phyloP scores from a whole-genome alignment of 1,284 basidiomycete species.

The Sporisorium exsertum region DNA sequence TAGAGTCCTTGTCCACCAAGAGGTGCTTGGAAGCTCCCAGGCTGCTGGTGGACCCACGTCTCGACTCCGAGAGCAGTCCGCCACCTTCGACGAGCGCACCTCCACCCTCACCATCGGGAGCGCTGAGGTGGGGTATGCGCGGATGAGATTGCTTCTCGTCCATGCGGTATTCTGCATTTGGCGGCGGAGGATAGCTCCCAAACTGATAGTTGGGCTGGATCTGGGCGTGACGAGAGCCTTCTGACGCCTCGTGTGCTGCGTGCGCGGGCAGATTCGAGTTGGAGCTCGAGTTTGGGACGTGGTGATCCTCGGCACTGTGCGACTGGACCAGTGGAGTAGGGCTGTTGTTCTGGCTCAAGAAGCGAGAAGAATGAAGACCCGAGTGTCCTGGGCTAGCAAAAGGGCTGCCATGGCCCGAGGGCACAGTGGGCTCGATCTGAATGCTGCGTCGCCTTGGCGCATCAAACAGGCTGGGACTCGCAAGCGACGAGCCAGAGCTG shows the following conservation, averaged over 20 bases:
- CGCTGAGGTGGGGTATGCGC: conserved; percentile 44
- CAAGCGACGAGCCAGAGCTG: conserved; percentile 39
- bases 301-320: conserved; percentile 36
- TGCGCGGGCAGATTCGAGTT: conserved; percentile 15
- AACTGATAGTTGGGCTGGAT: conserved; percentile 52
- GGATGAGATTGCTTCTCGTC: conserved; percentile 38
- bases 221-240: conserved; percentile 27
- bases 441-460: conserved; percentile 48
- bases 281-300: conserved; percentile 18
- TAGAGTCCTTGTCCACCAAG: conserved; percentile 59
- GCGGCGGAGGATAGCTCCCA: conserved; percentile 39
- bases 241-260: conserved; percentile 21
- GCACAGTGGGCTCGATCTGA: conserved; percentile 53
- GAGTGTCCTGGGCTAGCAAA: conserved; percentile 46
- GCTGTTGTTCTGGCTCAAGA: conserved; percentile 53
- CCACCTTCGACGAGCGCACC: conserved; percentile 35
- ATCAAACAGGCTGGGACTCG: conserved; percentile 44
- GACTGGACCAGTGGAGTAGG: conserved; percentile 39
- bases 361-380: conserved; percentile 41
- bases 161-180: conserved; percentile 39
- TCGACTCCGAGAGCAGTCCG: conserved; percentile 31
- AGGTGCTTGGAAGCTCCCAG: conserved; percentile 24
- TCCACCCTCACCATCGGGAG: conserved; percentile 50
- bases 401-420: conserved; percentile 34
- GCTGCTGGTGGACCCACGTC: conserved; percentile 33